Conservation (phyloP, 495 filamentous ascomycete species). For the Aspergillus bridgeri region DNA sequence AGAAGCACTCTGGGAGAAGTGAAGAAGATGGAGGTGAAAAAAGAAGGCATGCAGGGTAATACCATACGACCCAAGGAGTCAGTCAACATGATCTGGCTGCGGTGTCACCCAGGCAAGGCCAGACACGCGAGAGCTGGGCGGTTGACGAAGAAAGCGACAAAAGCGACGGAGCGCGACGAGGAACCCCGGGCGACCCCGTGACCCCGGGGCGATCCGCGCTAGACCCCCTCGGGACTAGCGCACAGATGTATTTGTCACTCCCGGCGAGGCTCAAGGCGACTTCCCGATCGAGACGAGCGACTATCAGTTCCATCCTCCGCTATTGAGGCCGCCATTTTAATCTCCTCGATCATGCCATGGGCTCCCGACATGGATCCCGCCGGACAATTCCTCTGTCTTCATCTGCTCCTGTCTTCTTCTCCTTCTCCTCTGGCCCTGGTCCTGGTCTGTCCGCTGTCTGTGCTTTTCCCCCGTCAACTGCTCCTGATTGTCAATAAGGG, state of each 20-base stretch:
- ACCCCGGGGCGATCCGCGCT: not conserved
- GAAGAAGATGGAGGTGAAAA: conserved; percentile 5
- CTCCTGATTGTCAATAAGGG: not conserved
- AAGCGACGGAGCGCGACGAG: not conserved
- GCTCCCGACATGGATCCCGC: not conserved
- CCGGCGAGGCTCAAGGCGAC: not conserved
- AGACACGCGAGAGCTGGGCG: too few species aligned
- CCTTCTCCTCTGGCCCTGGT: not conserved
- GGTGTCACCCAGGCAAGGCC: conserved; percentile 21
- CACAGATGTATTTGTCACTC: not conserved
- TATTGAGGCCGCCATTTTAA: not conserved
- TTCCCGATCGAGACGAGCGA: too few species aligned
- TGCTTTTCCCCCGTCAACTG: not conserved
- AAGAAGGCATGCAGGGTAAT: conserved; percentile 5
- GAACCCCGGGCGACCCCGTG: not conserved
- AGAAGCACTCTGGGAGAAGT: too few species aligned
- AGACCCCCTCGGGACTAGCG: not conserved
- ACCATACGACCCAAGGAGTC: conserved; percentile 8
- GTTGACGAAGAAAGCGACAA: conserved; percentile 3
- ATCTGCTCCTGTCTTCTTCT: too few species aligned
- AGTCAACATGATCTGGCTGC: conserved; percentile 10
- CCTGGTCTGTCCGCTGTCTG: not conserved
- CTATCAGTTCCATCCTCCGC: not conserved
- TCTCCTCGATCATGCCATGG: not conserved
- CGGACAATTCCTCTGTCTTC: not conserved